These are phyloP conservation scores for Psilocybe subaeruginosa DNA, from an alignment of 768 basidiomycete genomes.

Conservation along the genomic window DNA sequence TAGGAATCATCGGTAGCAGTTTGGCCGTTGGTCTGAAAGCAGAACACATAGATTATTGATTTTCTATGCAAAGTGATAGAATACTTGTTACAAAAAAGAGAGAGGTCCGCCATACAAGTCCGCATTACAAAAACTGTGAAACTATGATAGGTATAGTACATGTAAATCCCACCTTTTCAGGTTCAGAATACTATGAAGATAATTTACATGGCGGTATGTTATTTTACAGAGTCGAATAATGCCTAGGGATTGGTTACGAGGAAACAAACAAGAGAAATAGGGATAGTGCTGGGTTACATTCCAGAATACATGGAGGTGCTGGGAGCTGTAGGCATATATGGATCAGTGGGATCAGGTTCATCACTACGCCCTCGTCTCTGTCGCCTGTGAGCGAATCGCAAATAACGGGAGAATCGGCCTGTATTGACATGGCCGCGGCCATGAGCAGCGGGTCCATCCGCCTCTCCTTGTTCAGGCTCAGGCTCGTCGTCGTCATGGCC, in stretches of 20 bases:
- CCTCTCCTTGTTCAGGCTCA: constrained; percentile 23
- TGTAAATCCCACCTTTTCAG: background rate
- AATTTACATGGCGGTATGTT: constrained; percentile 4
- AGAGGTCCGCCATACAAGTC: background rate
- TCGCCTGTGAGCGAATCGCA: constrained; percentile 51
- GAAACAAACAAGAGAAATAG: constrained; percentile 1
- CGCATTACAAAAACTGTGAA: background rate
- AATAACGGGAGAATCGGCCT: constrained; percentile 59
- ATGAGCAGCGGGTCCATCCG: constrained; percentile 1
- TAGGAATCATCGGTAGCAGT: too few relatives aligned
- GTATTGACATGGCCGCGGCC: constrained; percentile 16
- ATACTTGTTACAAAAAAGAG: background rate
- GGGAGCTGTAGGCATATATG: constrained; percentile 34
- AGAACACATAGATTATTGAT: background rate
- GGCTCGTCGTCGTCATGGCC: constrained; percentile 27
- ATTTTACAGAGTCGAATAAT: background rate
- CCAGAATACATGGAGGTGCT: constrained; percentile 29
- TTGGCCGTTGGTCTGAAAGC: too few relatives aligned
- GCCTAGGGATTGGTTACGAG: background rate
- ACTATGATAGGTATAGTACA: background rate
- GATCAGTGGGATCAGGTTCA: constrained; percentile 34
- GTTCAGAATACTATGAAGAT: constrained; percentile 3
- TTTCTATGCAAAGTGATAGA: background rate
- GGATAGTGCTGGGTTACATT: constrained; percentile 14
- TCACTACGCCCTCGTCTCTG: constrained; percentile 29